Conservation (phyloP, 768 basidiomycete genomes). For the Hysterangium stoloniferum region DNA sequence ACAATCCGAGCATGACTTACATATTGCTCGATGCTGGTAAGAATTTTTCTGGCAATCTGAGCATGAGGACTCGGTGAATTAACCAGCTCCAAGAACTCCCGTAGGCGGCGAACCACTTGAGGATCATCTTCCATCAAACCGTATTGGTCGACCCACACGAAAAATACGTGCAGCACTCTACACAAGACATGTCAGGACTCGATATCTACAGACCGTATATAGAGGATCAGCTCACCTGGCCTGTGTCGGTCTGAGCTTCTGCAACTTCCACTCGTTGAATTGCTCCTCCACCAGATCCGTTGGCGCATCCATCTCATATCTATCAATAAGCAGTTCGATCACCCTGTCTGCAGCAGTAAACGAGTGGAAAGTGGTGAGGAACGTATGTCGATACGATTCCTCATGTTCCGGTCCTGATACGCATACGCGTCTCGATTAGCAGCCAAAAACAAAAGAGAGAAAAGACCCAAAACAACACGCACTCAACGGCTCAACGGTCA, state of each 20-base stretch:
- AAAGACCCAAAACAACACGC: constrained; percentile 25
- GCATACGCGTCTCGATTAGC: not conserved
- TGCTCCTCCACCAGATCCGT: constrained; percentile 40
- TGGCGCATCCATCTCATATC: constrained; percentile 52
- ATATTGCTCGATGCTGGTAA: constrained; percentile 45
- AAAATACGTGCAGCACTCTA: constrained; percentile 26
- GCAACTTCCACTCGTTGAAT: constrained; percentile 56
- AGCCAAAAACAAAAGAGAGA: not conserved
- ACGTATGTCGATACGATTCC: constrained; percentile 44
- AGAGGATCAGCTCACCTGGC: constrained; percentile 32
- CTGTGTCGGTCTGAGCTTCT: constrained; percentile 55
- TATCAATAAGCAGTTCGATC: constrained; percentile 58
- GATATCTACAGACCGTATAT: constrained; percentile 30
- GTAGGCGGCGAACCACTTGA: constrained; percentile 47
- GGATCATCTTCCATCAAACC: constrained; percentile 58
- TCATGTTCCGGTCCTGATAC: constrained; percentile 15
- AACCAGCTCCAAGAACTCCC: constrained; percentile 43
- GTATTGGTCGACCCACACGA: constrained; percentile 55
- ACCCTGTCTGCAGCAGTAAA: constrained; percentile 65
- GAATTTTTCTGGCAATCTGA: constrained; percentile 39
- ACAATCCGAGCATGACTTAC: constrained; percentile 30
- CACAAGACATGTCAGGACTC: constrained; percentile 17
- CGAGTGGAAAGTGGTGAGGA: constrained; percentile 77
- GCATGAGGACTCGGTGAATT: constrained; percentile 33
- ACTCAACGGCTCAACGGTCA: constrained; percentile 58